Evolutionary conservation across 495 filamentous ascomycete species (phyloP).

Genomic region (Thozetella sp.): DNA sequence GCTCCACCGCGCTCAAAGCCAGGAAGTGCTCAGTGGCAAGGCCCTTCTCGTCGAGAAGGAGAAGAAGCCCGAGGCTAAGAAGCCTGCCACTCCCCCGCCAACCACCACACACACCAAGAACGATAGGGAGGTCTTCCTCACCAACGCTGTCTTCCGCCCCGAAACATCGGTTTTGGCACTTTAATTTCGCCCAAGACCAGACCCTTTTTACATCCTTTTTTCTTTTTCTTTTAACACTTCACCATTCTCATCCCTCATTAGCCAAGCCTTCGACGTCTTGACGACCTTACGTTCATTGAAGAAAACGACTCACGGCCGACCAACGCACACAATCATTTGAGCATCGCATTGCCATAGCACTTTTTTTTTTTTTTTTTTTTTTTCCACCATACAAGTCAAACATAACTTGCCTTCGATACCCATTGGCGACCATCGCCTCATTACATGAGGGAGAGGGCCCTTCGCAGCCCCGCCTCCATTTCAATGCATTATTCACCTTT

Average conservation of each 20-base stretch:
- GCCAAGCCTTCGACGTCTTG: conserved; percentile 10
- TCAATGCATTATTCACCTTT: too few relatives aligned
- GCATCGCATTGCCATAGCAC: conserved; percentile 22
- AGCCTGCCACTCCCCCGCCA: conserved; percentile 11
- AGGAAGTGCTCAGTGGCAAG: conserved; percentile 32
- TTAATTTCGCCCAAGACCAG: conserved; percentile 9
- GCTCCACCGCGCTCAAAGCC: conserved; percentile 38
- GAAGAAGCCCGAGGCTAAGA: conserved; percentile 22
- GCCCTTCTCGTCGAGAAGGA: conserved; percentile 16
- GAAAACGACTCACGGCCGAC: conserved; percentile 30
- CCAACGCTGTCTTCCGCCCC: conserved; percentile 44
- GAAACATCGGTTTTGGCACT: conserved; percentile 9
- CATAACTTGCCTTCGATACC: background rate
- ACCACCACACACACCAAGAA: conserved; percentile 6
- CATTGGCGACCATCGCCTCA: background rate
- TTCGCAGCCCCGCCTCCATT: too few relatives aligned
- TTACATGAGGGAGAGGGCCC: too few relatives aligned
- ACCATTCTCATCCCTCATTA: conserved; percentile 13
- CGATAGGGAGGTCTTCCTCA: conserved; percentile 37
- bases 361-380: too few relatives aligned
- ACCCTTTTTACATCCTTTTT: background rate
- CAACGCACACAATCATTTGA: conserved; percentile 21
- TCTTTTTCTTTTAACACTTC: conserved; percentile 13
- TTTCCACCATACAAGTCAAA: background rate
- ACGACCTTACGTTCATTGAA: conserved; percentile 13